Evolutionary conservation across 805 yeast genomes (phyloP).

Genomic region (Lachancea cidri): DNA sequence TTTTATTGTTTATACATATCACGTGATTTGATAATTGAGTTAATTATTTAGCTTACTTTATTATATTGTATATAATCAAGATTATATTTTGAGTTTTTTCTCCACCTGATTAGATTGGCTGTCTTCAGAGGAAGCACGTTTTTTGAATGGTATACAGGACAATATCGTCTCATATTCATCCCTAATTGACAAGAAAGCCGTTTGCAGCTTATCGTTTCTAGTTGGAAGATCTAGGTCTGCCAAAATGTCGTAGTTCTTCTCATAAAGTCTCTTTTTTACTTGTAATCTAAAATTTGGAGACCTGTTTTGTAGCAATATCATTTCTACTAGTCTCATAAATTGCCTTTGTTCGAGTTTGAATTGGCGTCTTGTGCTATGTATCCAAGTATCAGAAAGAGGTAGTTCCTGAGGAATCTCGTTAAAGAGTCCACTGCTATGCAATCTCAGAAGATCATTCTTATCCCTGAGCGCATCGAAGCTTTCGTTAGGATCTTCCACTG

Average conservation of each 20-base stretch:
- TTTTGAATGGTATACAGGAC: slow-evolving; percentile 18
- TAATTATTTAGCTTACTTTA: no score
- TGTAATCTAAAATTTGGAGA: slow-evolving; percentile 43
- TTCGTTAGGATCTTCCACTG: slow-evolving; percentile 93
- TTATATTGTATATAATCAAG: no score
- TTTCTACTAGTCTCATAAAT: slow-evolving; percentile 69
- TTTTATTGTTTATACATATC: no score
- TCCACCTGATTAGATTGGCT: no score
- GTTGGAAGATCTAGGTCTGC: slow-evolving; percentile 57
- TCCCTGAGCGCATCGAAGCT: slow-evolving; percentile 89
- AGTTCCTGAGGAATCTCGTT: slow-evolving; percentile 26
- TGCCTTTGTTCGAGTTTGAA: slow-evolving; percentile 74
- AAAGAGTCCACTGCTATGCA: slow-evolving; percentile 34
- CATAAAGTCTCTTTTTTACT: slow-evolving; percentile 70
- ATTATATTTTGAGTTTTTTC: no score
- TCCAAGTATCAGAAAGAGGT: slow-evolving; percentile 36
- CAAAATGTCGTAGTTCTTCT: slow-evolving; percentile 77
- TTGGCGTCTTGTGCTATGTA: slow-evolving; percentile 31
- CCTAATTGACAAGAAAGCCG: slow-evolving; percentile 63
- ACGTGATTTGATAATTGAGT: no score
- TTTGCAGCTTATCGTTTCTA: slow-evolving; percentile 65
- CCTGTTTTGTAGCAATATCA: slow-evolving; percentile 47
- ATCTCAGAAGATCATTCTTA: slow-evolving; percentile 60
- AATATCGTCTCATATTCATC: slow-evolving; percentile 66
- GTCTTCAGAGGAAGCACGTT: no score